These are phyloP conservation scores for Waitea zeae DNA, from an alignment of 1,284 basidiomycete species.

Conservation along the genomic window DNA sequence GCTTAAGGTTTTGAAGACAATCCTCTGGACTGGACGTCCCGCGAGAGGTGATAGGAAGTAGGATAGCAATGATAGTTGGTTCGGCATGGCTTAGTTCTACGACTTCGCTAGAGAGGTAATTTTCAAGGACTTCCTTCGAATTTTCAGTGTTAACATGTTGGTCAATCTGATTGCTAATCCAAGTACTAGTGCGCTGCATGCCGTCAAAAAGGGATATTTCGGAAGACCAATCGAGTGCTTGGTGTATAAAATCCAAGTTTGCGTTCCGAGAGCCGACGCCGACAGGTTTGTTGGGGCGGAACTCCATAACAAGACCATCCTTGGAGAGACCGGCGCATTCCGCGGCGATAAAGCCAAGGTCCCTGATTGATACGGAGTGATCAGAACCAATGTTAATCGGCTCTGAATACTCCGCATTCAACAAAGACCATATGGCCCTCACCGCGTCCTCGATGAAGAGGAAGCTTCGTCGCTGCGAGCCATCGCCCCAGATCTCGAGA, in stretches of 20 bases:
- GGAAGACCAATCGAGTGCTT: conserved; percentile 24
- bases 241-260: conserved; percentile 22
- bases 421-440: conserved; percentile 24
- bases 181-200: conserved; percentile 23
- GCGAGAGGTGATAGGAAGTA: conserved; percentile 40
- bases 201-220: conserved; percentile 22
- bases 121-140: conserved; percentile 9
- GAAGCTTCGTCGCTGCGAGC: conserved; percentile 33
- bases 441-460: conserved; percentile 36
- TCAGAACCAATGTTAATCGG: conserved; percentile 39
- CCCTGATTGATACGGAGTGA: conserved; percentile 20
- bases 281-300: conserved; percentile 16
- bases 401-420: conserved; percentile 16
- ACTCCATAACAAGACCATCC: not conserved
- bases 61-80: conserved; percentile 30
- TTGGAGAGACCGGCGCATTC: conserved; percentile 15
- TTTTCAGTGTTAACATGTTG: too few relatives aligned
- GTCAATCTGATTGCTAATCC: conserved; percentile 26
- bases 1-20: conserved; percentile 22
- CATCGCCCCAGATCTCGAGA: conserved; percentile 42
- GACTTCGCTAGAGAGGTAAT: conserved; percentile 16
- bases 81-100: conserved; percentile 19
- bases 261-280: conserved; percentile 36
- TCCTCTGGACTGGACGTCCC: conserved; percentile 15
- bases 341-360: conserved; percentile 25